A percentile compares a stretch with the other conserved stretches of the same genome.
Evolutionary conservation across 1,284 basidiomycete species (phyloP).

Genomic region (Apiotrichum domesticum): DNA sequence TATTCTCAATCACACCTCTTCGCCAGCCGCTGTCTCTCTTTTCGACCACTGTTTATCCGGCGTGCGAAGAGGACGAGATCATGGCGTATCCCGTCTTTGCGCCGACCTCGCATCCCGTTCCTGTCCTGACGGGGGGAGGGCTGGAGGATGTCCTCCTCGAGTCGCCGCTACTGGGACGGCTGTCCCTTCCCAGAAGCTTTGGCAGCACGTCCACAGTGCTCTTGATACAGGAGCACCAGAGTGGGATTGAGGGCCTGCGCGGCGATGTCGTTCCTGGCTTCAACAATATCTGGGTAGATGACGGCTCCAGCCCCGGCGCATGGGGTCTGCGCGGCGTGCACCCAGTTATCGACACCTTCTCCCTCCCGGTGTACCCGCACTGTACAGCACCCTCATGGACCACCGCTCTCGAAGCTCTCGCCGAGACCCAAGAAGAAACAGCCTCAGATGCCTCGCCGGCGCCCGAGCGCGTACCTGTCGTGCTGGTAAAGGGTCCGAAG

Average conservation of each 20-base stretch:
- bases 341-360: slow-evolving; percentile 49
- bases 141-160: slow-evolving; percentile 3
- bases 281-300: slow-evolving; percentile 39
- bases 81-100: slow-evolving; percentile 42
- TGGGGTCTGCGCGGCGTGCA: slow-evolving; percentile 55
- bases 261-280: slow-evolving; percentile 42
- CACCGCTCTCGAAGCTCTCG: slow-evolving; percentile 47
- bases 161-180: slow-evolving; percentile 4
- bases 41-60: slow-evolving; percentile 45
- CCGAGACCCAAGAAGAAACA: not conserved
- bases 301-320: slow-evolving; percentile 16
- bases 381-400: slow-evolving; percentile 57
- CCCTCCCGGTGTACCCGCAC: slow-evolving; percentile 49
- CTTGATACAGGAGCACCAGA: slow-evolving; percentile 34
- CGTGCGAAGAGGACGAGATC: slow-evolving; percentile 50
- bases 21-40: slow-evolving; percentile 25
- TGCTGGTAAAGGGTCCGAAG: slow-evolving; percentile 74
- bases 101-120: slow-evolving; percentile 54
- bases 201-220: slow-evolving; percentile 20
- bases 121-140: slow-evolving; percentile 46
- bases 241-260: slow-evolving; percentile 37
- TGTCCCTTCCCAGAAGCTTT: slow-evolving; percentile 24
- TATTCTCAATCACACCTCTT: slow-evolving; percentile 35
- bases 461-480: slow-evolving; percentile 33
- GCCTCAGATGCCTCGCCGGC: slow-evolving; percentile 13